A percentile compares a stretch with the other conserved stretches of the same genome.
Evolutionary conservation across 495 filamentous ascomycete genomes (phyloP).

Genomic region (Podospora anserina): DNA sequence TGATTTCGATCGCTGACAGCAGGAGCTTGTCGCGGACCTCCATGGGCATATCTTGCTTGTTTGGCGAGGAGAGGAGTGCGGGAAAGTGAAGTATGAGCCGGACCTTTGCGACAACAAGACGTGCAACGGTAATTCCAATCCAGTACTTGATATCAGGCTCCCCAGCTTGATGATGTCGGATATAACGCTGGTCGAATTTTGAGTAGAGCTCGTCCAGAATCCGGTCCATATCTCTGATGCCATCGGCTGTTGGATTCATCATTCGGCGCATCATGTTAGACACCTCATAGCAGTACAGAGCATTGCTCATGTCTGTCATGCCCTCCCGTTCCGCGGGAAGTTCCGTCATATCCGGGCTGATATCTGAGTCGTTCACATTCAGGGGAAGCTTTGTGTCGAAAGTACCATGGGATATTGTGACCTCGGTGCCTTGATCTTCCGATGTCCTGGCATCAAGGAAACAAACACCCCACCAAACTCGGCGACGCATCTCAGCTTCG

Average conservation of each 20-base stretch:
- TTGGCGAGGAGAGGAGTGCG: constrained; percentile 40
- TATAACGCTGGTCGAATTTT: constrained; percentile 60
- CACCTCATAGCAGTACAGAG: constrained; percentile 31
- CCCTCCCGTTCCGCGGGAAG: constrained; percentile 32
- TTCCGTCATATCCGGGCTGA: constrained; percentile 35
- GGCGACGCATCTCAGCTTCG: constrained; percentile 48
- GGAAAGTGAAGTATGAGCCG: constrained; percentile 41
- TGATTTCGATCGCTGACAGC: constrained; percentile 63
- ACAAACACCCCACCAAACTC: constrained; percentile 48
- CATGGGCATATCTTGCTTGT: constrained; percentile 34
- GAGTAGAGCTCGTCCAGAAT: constrained; percentile 61
- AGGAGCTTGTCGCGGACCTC: constrained; percentile 66
- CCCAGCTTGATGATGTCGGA: constrained; percentile 42
- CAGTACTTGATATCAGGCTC: constrained; percentile 58
- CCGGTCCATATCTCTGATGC: constrained; percentile 47
- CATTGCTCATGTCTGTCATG: constrained; percentile 36
- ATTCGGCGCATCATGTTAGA: constrained; percentile 39
- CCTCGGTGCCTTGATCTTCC: constrained; percentile 44
- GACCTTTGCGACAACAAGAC: constrained; percentile 60
- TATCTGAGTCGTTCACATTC: constrained; percentile 48
- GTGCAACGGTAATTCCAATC: constrained; percentile 62
- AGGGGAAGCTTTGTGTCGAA: constrained; percentile 44
- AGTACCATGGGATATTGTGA: constrained; percentile 33
- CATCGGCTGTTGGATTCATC: constrained; percentile 28
- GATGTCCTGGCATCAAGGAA: constrained; percentile 38